These are phyloP conservation scores for Ogataea zsoltii DNA, from an alignment of 805 yeast genomes.

Conservation along the genomic window DNA sequence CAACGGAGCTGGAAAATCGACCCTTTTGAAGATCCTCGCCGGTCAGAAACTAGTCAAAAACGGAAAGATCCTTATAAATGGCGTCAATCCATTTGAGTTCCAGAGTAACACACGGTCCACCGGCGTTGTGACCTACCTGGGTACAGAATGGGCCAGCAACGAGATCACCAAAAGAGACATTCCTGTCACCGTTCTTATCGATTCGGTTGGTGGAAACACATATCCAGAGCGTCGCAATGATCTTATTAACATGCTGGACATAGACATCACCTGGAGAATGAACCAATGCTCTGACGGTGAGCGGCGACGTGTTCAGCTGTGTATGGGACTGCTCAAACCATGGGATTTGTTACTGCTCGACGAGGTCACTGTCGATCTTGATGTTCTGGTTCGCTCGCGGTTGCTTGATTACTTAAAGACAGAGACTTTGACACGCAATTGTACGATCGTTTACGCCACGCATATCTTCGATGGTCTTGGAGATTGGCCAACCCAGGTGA, in stretches of 20 bases:
- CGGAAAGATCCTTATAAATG: constrained; percentile 74
- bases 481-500: constrained; percentile 82
- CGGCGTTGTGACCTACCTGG: constrained; percentile 65
- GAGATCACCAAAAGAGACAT: constrained; percentile 89
- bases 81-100: constrained; percentile 75
- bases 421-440: constrained; percentile 71
- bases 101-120: constrained; percentile 26
- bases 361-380: constrained; percentile 96
- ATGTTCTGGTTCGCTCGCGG: constrained; percentile 83
- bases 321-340: constrained; percentile 89
- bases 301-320: constrained; percentile 88
- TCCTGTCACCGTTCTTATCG: constrained; percentile 75
- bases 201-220: constrained; percentile 77
- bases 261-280: constrained; percentile 91
- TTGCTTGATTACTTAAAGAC: constrained; percentile 65
- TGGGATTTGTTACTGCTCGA: constrained; percentile 88
- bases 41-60: constrained; percentile 84
- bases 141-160: constrained; percentile 97
- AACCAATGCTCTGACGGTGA: constrained; percentile 92
- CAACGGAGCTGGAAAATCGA: constrained; percentile 97
- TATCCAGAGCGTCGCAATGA: constrained; percentile 75
- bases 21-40: constrained; percentile 78
- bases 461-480: constrained; percentile 96
- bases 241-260: constrained; percentile 75
- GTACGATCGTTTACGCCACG: constrained; percentile 89